Conservation (phyloP, 1,284 basidiomycete genomes). For the Schizopora paradoxa region DNA sequence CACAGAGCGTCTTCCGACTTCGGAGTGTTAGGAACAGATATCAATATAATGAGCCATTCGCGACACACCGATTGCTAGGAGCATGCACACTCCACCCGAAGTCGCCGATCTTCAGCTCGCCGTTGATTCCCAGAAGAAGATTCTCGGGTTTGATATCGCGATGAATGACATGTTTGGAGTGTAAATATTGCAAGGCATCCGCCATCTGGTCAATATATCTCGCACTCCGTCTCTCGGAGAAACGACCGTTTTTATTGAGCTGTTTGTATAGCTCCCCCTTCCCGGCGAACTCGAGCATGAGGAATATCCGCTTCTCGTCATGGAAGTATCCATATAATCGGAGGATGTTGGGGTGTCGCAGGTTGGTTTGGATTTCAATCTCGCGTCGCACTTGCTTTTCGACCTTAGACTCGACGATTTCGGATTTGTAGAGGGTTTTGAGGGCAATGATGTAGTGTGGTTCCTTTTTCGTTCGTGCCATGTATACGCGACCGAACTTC, state of each 20-base stretch:
- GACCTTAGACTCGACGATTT: conserved; percentile 82
- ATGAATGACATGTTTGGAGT: conserved; percentile 96
- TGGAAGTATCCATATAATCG: conserved; percentile 65
- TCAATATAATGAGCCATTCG: background rate
- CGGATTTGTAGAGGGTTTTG: conserved; percentile 96
- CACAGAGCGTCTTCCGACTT: conserved; percentile 79
- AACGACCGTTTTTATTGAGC: conserved; percentile 78
- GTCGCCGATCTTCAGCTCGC: conserved; percentile 97
- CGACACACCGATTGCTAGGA: conserved; percentile 64
- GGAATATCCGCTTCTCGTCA: conserved; percentile 60
- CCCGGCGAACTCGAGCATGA: conserved; percentile 65
- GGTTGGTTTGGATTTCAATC: conserved; percentile 98
- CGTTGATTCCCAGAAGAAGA: conserved; percentile 88
- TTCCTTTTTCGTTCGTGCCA: conserved; percentile 87
- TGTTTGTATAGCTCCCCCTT: conserved; percentile 85
- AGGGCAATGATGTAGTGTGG: conserved; percentile 94
- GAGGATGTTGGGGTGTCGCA: conserved; percentile 93
- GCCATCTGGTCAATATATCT: conserved; percentile 98
- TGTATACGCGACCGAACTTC: conserved; percentile 98
- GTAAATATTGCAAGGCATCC: conserved; percentile 90
- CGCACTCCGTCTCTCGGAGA: conserved; percentile 83
- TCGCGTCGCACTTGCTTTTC: conserved; percentile 95
- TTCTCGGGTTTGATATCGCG: conserved; percentile 99
- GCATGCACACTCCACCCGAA: conserved; percentile 99
- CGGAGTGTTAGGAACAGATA: background rate